Percentiles rank a stretch among this genome's conserved stretches.
Evolutionary conservation across 257 asterid genomes (phyloP).

Genomic region (Solanum piurae): DNA sequence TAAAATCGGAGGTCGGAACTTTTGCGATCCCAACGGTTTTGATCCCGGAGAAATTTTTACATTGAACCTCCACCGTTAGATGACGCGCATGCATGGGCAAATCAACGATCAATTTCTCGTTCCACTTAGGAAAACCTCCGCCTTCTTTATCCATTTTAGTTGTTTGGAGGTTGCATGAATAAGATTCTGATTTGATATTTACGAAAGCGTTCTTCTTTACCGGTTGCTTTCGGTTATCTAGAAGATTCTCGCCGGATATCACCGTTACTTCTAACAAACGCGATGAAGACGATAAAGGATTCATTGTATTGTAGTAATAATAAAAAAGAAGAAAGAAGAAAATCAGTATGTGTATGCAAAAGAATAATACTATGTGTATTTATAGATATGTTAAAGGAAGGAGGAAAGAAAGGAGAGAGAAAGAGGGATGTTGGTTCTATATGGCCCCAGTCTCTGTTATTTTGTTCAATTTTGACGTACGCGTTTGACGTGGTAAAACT

Average conservation of each 20-base stretch:
- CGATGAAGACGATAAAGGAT: neutral
- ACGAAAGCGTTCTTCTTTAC: conserved; percentile 37
- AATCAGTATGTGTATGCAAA: neutral
- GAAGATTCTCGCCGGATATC: conserved; percentile 54
- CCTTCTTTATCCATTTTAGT: conserved; percentile 38
- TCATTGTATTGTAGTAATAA: neutral
- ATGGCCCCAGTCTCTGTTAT: neutral
- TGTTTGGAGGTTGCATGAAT: conserved; percentile 10
- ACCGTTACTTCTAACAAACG: conserved; percentile 46
- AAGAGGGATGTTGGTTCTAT: conserved; percentile 26
- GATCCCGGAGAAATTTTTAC: conserved; percentile 14
- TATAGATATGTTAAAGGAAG: conserved; percentile 10
- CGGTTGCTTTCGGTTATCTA: conserved; percentile 9
- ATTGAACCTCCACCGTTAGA: conserved; percentile 50
- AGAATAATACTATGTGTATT: neutral
- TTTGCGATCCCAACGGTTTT: conserved; percentile 34
- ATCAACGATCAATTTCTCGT: conserved; percentile 44
- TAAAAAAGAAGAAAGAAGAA: neutral
- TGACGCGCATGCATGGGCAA: conserved; percentile 38
- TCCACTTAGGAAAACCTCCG: conserved; percentile 54
- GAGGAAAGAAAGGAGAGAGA: conserved; percentile 19
- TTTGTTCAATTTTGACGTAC: neutral
- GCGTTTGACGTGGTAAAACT: neutral
- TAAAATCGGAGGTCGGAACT: conserved; percentile 61
- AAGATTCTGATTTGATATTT: conserved; percentile 24